Percentiles rank a stretch among this genome's conserved stretches.
Conservation (phyloP, 1,284 basidiomycete species). For the Exobasidium rhododendri region DNA sequence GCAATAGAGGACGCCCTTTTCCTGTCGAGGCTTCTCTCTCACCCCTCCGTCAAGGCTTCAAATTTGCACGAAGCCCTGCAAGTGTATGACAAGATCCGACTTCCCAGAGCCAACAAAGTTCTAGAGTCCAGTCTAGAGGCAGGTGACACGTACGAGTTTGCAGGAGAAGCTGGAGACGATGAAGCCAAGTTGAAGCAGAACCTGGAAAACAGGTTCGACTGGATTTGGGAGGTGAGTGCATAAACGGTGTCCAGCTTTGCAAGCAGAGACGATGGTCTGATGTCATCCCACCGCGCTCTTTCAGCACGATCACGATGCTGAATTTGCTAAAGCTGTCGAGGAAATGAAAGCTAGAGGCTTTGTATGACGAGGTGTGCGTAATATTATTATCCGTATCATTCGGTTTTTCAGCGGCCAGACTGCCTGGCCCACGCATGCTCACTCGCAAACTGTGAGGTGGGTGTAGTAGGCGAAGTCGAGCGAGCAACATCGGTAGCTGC, state of each 20-base stretch:
- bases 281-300: too few relatives aligned
- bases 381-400: too few relatives aligned
- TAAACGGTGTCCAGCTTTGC: too few relatives aligned
- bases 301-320: slow-evolving; percentile 6
- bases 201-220: slow-evolving; percentile 5
- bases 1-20: slow-evolving; percentile 65
- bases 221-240: slow-evolving; percentile 9
- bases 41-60: slow-evolving; percentile 57
- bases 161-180: slow-evolving; percentile 3
- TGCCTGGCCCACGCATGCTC: too few relatives aligned
- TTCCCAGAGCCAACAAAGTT: slow-evolving; percentile 40
- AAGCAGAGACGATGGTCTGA: too few relatives aligned
- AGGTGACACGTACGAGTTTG: slow-evolving; percentile 34
- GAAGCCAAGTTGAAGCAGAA: slow-evolving; percentile 1
- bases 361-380: not conserved
- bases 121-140: slow-evolving; percentile 36
- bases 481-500: too few relatives aligned
- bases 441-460: too few relatives aligned
- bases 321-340: slow-evolving; percentile 1
- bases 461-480: not conserved
- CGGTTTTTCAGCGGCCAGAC: too few relatives aligned
- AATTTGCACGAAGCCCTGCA: slow-evolving; percentile 60
- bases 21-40: slow-evolving; percentile 60
- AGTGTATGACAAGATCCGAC: slow-evolving; percentile 35
- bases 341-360: not conserved